Base-by-base conservation (phyloP, 1,284 basidiomycete genomes). In the Entoloma clypeatum region DNA sequence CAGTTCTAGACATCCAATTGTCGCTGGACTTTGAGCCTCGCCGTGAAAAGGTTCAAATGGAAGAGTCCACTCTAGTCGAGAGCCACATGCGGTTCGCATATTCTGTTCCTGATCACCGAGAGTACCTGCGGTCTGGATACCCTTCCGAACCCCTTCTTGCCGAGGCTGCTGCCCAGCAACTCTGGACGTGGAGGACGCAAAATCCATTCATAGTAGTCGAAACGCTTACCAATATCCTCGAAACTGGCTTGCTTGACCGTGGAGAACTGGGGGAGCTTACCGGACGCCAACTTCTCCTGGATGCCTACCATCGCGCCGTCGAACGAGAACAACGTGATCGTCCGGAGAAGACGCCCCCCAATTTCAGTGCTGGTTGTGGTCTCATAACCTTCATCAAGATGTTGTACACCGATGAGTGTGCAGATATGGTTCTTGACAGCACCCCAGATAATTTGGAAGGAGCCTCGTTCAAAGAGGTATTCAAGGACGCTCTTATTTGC, bases 111-210 rank as follows among this genome's bases (percentile, higher is more conserved):
- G 16, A 13, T 3, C 39, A 39, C 28, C 25, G 28, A 16, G 31
- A 37, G 19, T 39, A 36, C 24, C 25, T 38, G 17, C 11, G 29
- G 16, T 44, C 37, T 18, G 48, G 48, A 3, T 48, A 50, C 27
- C 37, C 45, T 7, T 50, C 47, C 4, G 49, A 51, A 31, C 47
- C 49, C 16, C 36, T 51, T 25, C 47, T 51, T 7, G 49, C 49
- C 5, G 49, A 51, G 27, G 49, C 43, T 32, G 46, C 49, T 4
- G 46, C 43, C n/a, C n/a, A n/a, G n/a, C n/a, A n/a, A n/a, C n/a
- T n/a, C n/a, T n/a, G n/a, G n/a, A n/a, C n/a, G n/a, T n/a, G 10
- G 27, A 29, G 10, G n/a, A 29, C 27, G 6, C 17, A 16, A 11
- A 11, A 29, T 16, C 17, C 10, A 10, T 29, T 29, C 17, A 29